These are phyloP conservation scores for Gossypium turneri DNA, from an alignment of 345 rosid species.

Conservation along the genomic window DNA sequence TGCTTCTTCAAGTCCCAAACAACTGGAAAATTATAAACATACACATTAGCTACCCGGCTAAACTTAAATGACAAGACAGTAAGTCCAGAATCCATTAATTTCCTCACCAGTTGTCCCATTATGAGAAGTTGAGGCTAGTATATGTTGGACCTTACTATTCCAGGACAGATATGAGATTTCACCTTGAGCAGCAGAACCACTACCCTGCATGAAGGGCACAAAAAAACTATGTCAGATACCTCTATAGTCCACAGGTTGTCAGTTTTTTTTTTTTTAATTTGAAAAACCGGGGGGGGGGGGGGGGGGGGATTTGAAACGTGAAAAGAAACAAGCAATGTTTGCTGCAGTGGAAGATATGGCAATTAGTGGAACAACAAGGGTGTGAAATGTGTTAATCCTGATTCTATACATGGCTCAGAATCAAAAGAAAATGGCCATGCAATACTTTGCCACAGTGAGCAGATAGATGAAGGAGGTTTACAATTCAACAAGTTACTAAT, in stretches of 20 bases:
- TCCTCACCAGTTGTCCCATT: constrained; percentile 95
- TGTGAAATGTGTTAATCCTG: background rate
- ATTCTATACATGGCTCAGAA: background rate
- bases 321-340: too few relatives aligned
- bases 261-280: background rate
- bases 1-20: constrained; percentile 99
- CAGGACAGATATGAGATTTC: constrained; percentile 95
- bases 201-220: constrained; percentile 57
- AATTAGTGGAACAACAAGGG: too few relatives aligned
- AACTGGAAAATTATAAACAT: constrained; percentile 42
- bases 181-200: constrained; percentile 91
- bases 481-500: constrained; percentile 1
- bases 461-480: constrained; percentile 3
- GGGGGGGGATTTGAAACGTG: background rate
- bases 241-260: background rate
- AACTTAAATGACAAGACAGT: background rate
- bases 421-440: background rate
- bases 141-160: constrained; percentile 92
- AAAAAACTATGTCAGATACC: constrained; percentile 4
- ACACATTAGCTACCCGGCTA: background rate
- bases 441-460: background rate
- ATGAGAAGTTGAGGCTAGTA: constrained; percentile 88
- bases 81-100: background rate
- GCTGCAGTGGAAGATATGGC: too few relatives aligned
- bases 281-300: background rate